Percentiles rank a stretch among this genome's conserved stretches.
Conservation (phyloP, 495 filamentous ascomycete species). For the Saxophila tyrrhenica region DNA sequence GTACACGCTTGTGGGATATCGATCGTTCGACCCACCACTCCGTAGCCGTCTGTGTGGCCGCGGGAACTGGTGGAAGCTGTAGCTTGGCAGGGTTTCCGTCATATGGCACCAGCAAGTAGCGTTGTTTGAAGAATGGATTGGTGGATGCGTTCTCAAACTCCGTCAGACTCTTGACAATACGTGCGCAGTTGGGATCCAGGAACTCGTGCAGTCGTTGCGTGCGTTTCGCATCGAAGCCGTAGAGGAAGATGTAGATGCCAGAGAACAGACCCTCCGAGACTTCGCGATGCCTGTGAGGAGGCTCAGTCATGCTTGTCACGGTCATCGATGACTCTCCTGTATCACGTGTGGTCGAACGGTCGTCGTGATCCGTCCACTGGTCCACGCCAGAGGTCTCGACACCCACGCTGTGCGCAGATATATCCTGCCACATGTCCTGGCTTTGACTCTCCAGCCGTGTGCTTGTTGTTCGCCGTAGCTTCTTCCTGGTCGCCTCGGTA, state of each 20-base stretch:
- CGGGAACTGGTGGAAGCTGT: conserved; percentile 14
- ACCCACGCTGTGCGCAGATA: conserved; percentile 47
- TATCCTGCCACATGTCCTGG: conserved; percentile 77
- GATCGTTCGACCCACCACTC: conserved; percentile 92
- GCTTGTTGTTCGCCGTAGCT: conserved; percentile 71
- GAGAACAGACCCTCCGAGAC: conserved; percentile 20
- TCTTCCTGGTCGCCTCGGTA: conserved; percentile 44
- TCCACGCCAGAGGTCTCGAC: conserved; percentile 21
- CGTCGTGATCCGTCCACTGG: conserved; percentile 19
- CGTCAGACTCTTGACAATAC: conserved; percentile 28
- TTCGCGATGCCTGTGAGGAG: neutral
- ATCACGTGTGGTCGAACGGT: neutral
- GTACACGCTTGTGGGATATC: conserved; percentile 57
- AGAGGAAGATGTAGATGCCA: conserved; percentile 19
- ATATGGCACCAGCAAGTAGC: conserved; percentile 48
- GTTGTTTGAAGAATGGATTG: conserved; percentile 30
- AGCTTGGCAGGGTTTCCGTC: conserved; percentile 31
- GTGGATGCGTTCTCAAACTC: conserved; percentile 32
- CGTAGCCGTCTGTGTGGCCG: conserved; percentile 48
- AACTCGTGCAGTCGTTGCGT: conserved; percentile 1
- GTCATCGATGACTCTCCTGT: neutral
- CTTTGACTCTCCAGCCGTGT: conserved; percentile 67
- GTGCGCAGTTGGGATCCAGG: conserved; percentile 10
- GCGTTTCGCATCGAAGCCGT: conserved; percentile 21
- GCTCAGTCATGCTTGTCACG: neutral